A percentile compares a stretch with the other conserved stretches of the same genome.
Conservation (phyloP, 1,284 basidiomycete genomes). For the Neonothopanus nambi region DNA sequence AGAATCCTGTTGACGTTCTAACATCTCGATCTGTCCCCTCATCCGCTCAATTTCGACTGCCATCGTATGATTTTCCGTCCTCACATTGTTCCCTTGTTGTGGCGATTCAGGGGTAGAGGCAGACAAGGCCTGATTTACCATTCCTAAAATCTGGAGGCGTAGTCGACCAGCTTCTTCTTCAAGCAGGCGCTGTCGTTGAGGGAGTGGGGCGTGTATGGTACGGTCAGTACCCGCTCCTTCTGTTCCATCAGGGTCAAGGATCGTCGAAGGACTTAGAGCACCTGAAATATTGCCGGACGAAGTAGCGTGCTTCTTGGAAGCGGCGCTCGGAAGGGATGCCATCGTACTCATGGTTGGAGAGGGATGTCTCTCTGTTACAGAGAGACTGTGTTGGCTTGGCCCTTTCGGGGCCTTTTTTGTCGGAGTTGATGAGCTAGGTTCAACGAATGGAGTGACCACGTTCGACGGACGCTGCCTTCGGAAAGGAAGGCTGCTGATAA, state of each 20-base stretch:
- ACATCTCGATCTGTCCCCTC: conserved; percentile 8
- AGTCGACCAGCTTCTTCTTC: conserved; percentile 9
- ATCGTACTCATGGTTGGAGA: background rate
- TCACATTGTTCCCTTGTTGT: background rate
- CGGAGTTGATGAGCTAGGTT: background rate
- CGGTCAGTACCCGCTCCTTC: background rate
- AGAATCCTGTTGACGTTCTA: conserved; percentile 2
- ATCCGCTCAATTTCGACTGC: conserved; percentile 7
- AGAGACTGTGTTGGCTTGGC: too few relatives aligned
- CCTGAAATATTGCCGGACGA: too few relatives aligned
- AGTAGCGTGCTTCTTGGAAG: background rate
- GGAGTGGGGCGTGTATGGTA: background rate
- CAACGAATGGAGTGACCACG: conserved; percentile 3
- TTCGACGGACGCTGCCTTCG: background rate
- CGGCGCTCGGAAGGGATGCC: background rate
- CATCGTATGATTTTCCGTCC: conserved; percentile 4
- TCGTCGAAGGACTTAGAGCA: too few relatives aligned
- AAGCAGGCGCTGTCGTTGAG: conserved; percentile 1
- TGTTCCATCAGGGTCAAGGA: too few relatives aligned
- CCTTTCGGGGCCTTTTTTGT: too few relatives aligned
- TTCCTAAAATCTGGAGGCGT: conserved; percentile 7
- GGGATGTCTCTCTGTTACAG: too few relatives aligned
- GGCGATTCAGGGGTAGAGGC: background rate
- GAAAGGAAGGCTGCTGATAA: too few relatives aligned
- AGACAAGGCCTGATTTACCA: conserved; percentile 9